phyloP scores from a whole-genome alignment of 345 rosid species.

The Pelargonium nanum region DNA sequence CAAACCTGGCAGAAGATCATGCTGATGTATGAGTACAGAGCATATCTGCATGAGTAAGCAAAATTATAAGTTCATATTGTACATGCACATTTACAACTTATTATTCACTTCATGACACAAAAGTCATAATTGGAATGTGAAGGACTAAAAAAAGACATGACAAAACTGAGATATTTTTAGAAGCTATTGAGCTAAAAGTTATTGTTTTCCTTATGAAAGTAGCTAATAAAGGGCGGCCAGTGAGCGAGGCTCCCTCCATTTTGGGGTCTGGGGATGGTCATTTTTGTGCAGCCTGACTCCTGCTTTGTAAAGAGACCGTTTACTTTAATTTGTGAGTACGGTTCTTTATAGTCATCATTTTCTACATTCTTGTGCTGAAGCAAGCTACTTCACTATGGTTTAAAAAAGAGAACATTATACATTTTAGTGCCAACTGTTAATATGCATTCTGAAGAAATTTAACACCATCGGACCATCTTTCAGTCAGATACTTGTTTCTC shows the following conservation, averaged over 20 bases:
- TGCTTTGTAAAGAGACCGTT: no score
- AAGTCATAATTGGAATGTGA: neutral
- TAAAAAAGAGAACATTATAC: neutral
- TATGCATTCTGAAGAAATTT: neutral
- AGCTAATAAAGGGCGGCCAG: no score
- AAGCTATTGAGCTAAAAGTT: neutral
- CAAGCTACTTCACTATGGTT: neutral
- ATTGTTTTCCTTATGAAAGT: neutral
- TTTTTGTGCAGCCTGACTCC: no score
- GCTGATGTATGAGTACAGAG: conserved; percentile 48
- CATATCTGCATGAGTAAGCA: conserved; percentile 35
- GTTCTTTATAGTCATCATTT: neutral
- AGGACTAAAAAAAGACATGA: neutral
- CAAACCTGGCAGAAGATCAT: conserved; percentile 67
- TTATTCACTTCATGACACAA: neutral
- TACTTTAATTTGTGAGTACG: neutral
- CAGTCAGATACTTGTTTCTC: no score
- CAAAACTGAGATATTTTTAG: neutral
- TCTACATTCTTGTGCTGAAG: neutral
- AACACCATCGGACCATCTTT: no score
- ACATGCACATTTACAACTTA: neutral
- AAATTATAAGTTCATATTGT: conserved; percentile 11
- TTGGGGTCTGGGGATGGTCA: no score
- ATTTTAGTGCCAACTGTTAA: no score
- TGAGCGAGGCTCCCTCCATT: no score